Base-by-base conservation (phyloP, 164 flowering plant species). In the Magnolia kwangsiensis region DNA sequence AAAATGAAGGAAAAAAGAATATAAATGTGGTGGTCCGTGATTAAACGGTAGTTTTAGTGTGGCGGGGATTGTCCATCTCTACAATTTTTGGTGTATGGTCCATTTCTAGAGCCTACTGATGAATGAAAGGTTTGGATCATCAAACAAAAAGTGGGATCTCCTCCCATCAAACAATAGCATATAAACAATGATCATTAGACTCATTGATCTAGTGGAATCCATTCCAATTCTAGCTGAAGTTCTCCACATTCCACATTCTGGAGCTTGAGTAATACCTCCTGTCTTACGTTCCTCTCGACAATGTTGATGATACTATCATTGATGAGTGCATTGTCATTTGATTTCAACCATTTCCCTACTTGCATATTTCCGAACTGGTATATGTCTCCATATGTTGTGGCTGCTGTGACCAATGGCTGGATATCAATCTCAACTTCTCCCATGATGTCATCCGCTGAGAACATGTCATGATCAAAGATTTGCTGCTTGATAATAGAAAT, bases 381-480 rank as follows among this genome's bases (percentile, higher is more conserved):
- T 2, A 91, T 88, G 76, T 93, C 95, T 31, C 93, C 97, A 74
- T 83, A 89, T 50, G 98, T 90, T 81, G 86, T 86, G 16, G 97
- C 99, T 13, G 99, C 88, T 51, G 94, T 91, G 74, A 95, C 86
- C 87, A 95, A 51, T 9, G 99, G 96, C 76, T 95, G 99, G 74
- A 95, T 83, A 74, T 95, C 99, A n/a, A 93, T 81, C 84, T 93
- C 96, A 2, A 96, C 98, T 79, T 92, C 98, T 72, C 99, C 99
- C 99, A 95, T 93, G 74, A 93, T 93, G 85, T 95, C 99, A 77
- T 95, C 98, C 4, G 96, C 92, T 7, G 98, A 92, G 80, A 95
- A 93, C 29, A 87, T 90, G 84, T 95, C 99, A 37, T 95, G 77
- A 81, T 95, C 98, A 80, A 69, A 95, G 61, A 95, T 97, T 80